Conservation (phyloP, 2,329 filamentous ascomycete genomes). For the Cordyceps javanica region DNA sequence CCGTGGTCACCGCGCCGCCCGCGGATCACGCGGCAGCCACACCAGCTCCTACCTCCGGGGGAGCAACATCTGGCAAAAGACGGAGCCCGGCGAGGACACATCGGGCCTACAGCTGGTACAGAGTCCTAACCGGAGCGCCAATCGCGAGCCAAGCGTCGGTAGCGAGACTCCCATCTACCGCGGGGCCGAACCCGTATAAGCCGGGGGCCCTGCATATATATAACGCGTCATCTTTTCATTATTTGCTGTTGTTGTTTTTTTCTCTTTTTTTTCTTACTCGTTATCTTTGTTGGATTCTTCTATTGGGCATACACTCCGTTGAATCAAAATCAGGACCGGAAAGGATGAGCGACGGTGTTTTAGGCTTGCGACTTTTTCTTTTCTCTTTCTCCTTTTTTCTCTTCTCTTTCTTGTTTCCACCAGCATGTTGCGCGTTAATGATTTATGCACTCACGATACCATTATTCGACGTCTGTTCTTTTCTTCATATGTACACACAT, state of each 20-base stretch:
- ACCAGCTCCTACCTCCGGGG: background rate
- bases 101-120: background rate
- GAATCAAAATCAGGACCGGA: background rate
- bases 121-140: background rate
- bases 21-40: background rate
- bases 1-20: background rate
- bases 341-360: background rate
- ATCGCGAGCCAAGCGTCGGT: background rate
- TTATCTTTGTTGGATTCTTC: background rate
- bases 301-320: background rate
- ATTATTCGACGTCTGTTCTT: no score
- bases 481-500: no score
- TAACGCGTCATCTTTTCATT: background rate
- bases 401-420: no score
- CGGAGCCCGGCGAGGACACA: background rate
- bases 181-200: background rate
- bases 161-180: slow-evolving; percentile 6
- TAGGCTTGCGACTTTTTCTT: background rate
- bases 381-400: no score
- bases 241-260: background rate
- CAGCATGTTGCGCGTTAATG: no score
- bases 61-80: slow-evolving; percentile 1
- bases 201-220: background rate
- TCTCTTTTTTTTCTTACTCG: background rate
- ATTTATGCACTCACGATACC: no score